Conservation (phyloP, 306 rosid genomes). For the Vigna nakashimae region DNA sequence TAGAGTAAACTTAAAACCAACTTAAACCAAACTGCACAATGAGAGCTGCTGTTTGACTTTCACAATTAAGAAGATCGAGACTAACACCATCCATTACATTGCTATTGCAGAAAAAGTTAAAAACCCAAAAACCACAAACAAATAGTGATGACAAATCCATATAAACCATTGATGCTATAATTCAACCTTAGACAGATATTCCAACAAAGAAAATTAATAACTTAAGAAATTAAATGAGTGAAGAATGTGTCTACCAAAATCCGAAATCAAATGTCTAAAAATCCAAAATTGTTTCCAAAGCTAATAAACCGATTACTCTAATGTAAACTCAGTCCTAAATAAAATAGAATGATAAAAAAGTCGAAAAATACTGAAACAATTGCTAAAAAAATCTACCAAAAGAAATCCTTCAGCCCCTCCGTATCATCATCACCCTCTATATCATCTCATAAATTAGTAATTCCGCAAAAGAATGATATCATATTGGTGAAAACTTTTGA, state of each 20-base stretch:
- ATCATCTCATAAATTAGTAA: conserved; percentile 10
- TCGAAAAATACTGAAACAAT: conserved; percentile 1
- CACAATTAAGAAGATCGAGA: too few relatives aligned
- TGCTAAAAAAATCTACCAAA: conserved; percentile 40
- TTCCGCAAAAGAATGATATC: conserved; percentile 22
- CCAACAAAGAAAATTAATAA: neutral
- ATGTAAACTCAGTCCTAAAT: conserved; percentile 33
- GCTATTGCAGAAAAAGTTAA: too few relatives aligned
- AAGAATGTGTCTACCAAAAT: neutral
- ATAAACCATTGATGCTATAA: neutral
- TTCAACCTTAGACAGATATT: conserved; percentile 1
- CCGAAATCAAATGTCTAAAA: conserved; percentile 14
- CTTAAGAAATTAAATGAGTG: neutral
- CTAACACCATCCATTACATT: too few relatives aligned
- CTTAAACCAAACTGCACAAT: too few relatives aligned
- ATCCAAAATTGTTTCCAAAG: conserved; percentile 30
- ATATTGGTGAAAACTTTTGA: neutral
- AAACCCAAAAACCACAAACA: too few relatives aligned
- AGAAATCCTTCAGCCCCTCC: conserved; percentile 41
- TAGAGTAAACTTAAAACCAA: too few relatives aligned
- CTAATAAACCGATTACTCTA: conserved; percentile 28
- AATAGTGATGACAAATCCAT: too few relatives aligned
- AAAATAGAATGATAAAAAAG: conserved; percentile 29
- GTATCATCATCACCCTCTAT: too few relatives aligned
- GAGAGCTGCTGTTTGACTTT: too few relatives aligned